Evolutionary conservation across 768 basidiomycete genomes (phyloP), one percentile per base, ranked within the genome.

Genomic region (Cubamyces lactineus): DNA sequence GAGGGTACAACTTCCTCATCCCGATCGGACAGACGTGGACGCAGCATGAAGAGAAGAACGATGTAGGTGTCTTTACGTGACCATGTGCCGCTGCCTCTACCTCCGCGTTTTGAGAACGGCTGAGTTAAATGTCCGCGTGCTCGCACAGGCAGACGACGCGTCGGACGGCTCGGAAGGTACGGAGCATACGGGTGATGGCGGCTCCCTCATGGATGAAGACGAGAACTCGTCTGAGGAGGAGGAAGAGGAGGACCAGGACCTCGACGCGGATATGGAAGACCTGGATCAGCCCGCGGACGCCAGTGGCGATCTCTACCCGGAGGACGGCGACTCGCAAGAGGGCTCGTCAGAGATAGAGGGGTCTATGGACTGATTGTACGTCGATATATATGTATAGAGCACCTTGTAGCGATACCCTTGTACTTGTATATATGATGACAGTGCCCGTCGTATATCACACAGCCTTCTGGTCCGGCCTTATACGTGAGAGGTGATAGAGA

Each of bases 31-130:
- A 86, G 52, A 80, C 80, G 56, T 78, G 89, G 57, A 93, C 91
- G 15, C 86, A 86, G 67, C 83, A 86, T 64, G 91, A 93, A 70
- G 91, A 93, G 74, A 92, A 91, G 77, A 92, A 91, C 70, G 91
- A 93, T 70, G 91, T 91, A 60, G 56, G 80, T 73, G 11, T 24
- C 46, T n/a, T 39, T 24, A 19, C 43, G 17, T 49, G 30, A 48
- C 16, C 13, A 24, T 34, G 1, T 50, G 34, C 34, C 11, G 28
- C 11, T 34, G 34, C 11, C 11, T 34, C 34, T 5, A 9, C n/a
- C 9, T 34, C 6, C 28, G 28, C 28, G 21, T 4, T 12, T 21
- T 2, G 16, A 6, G 5, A 5, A 43, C 26, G 19, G 16, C 51
- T 49, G 12, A 11, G 45, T 23, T 53, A 53, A 23, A 45, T 38